Base-by-base conservation (phyloP, 169 alveolate genomes). In the Plasmodium reichenowi region DNA sequence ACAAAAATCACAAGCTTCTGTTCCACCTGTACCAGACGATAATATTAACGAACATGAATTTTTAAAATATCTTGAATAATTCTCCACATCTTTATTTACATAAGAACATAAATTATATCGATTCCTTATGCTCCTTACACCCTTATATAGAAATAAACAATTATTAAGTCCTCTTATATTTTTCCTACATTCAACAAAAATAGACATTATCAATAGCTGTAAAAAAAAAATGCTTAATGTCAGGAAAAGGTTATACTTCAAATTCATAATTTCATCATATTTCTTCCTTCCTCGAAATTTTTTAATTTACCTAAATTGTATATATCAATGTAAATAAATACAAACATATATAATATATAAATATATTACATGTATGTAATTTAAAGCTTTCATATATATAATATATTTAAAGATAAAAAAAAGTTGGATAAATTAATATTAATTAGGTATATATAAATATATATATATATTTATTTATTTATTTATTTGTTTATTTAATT, bases 1-100 rank as follows among this genome's bases (percentile, higher is more conserved):
- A 43, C 96, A 93, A 74, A 88, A 93, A 63, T 93, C 96, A 73
- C 90, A 93, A 3, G 96, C 93, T 48, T 93, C 96, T 12, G 96
- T 88, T 3, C 96, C 96, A 15, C 96, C 96, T 24, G 93, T 94
- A 12, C 96, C 96, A 58, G 93, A 78, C 2, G 89, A 78, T 70
- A 78, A 58, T 50, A 78, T 78, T 29, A 78, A 59, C 1, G 89
- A 78, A 64, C 89, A 78, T 13, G 89, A 78, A 56, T 78, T 78
- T 64, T 78, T 78, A 78, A 78, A 78, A 78, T 78, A 78, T 15
- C 67, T 78, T 7, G 89, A 78, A 78, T 78, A 78, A 24, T 78
- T 78, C 47, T 78, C 89, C 1, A 67, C 89, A 54, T 78, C 89
- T 43, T 78, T 78, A 29, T 29, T 78, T 32, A 78, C 67, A 58